phyloP scores from a whole-genome alignment of 495 filamentous ascomycete species.

The Podospora pseudocomata region DNA sequence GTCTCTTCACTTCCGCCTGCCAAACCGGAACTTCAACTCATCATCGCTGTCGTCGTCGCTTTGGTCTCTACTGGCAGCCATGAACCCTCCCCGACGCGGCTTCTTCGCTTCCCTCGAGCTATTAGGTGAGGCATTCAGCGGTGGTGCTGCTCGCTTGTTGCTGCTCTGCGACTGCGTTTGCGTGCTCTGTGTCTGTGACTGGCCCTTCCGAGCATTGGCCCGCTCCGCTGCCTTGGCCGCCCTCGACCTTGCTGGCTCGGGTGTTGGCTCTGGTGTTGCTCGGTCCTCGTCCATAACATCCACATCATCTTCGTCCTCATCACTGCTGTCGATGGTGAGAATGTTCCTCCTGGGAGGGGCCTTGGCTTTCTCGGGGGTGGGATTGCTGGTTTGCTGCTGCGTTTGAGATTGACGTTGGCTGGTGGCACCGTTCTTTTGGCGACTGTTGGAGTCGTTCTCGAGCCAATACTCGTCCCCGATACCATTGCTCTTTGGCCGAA shows the following conservation, averaged over 20 bases:
- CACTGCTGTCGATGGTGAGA: conserved; percentile 37
- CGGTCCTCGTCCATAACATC: conserved; percentile 5
- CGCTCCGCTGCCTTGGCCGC: conserved; percentile 33
- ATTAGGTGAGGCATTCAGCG: conserved; percentile 18
- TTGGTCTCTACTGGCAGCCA: conserved; percentile 34
- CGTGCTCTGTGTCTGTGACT: conserved; percentile 26
- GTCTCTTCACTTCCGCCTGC: conserved; percentile 24
- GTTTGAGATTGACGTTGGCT: conserved; percentile 12
- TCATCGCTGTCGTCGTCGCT: conserved; percentile 49
- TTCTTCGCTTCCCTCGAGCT: conserved; percentile 42
- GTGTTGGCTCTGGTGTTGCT: background rate
- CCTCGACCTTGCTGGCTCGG: conserved; percentile 27
- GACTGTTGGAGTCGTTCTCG: conserved; percentile 37
- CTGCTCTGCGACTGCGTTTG: conserved; percentile 31
- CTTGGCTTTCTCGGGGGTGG: background rate
- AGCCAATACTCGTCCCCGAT: conserved; percentile 84
- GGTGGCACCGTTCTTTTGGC: conserved; percentile 27
- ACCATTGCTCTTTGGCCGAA: conserved; percentile 72
- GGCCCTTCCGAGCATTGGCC: conserved; percentile 22
- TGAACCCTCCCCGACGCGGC: conserved; percentile 30
- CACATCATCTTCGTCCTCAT: conserved; percentile 33
- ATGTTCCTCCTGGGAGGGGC: conserved; percentile 20
- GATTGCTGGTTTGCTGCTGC: conserved; percentile 2
- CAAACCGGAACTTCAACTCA: conserved; percentile 52
- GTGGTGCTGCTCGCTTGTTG: conserved; percentile 27